phyloP scores from a whole-genome alignment of 2,329 filamentous ascomycete species.

The Colletotrichum lini region DNA sequence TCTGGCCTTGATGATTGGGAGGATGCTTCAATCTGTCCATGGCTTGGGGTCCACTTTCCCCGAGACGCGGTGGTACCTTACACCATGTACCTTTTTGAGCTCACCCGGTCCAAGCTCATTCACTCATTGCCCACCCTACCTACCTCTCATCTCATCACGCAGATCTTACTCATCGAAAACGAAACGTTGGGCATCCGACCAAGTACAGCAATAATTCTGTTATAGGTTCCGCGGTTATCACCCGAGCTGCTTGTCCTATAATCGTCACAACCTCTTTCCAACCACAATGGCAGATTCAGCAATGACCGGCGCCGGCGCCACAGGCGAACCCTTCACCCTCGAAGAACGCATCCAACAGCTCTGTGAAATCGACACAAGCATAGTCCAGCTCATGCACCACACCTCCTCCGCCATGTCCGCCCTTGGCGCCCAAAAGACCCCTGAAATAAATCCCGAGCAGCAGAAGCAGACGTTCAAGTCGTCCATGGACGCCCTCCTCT shows the following conservation, averaged over 20 bases:
- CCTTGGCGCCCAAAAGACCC: slow-evolving; percentile 59
- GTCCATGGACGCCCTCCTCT: slow-evolving; percentile 77
- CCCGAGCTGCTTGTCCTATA: no score
- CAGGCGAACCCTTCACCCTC: slow-evolving; percentile 74
- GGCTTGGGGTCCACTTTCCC: neutral
- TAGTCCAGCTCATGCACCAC: slow-evolving; percentile 58
- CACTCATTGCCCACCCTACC: slow-evolving; percentile 1
- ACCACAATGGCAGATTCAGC: slow-evolving; percentile 34
- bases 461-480: slow-evolving; percentile 71
- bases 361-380: slow-evolving; percentile 79
- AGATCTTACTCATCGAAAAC: slow-evolving; percentile 1
- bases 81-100: slow-evolving; percentile 20
- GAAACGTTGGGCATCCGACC: no score
- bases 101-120: slow-evolving; percentile 10
- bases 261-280: neutral
- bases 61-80: slow-evolving; percentile 15
- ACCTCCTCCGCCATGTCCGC: slow-evolving; percentile 62
- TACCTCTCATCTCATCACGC: slow-evolving; percentile 3
- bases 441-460: slow-evolving; percentile 50
- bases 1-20: slow-evolving; percentile 17
- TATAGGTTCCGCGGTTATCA: no score
- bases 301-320: slow-evolving; percentile 44
- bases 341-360: slow-evolving; percentile 86
- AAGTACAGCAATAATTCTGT: no score
- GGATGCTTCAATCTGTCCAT: slow-evolving; percentile 1